These are phyloP conservation scores for Pyrenula aspistea DNA, from an alignment of 495 filamentous ascomycete genomes.

Conservation along the genomic window DNA sequence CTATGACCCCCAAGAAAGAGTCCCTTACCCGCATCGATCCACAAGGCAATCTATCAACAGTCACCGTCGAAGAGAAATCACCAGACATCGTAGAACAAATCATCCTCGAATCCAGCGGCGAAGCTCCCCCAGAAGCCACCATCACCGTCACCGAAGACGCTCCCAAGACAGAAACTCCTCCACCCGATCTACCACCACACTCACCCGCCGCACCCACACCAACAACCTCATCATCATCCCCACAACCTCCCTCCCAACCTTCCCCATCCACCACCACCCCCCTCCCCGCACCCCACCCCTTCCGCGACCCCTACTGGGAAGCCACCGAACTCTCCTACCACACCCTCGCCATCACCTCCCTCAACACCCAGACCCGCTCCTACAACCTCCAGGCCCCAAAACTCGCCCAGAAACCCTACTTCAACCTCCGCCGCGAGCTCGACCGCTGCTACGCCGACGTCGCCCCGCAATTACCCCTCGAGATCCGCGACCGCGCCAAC, in stretches of 20 bases:
- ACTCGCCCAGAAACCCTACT: slow-evolving; percentile 88
- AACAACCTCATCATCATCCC: not conserved
- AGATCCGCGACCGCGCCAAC: slow-evolving; percentile 58
- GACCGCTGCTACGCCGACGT: slow-evolving; percentile 72
- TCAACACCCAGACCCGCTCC: slow-evolving; percentile 71
- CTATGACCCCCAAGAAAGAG: slow-evolving; percentile 29
- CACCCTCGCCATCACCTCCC: slow-evolving; percentile 60
- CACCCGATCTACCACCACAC: not conserved
- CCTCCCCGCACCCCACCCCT: slow-evolving; percentile 27
- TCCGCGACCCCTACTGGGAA: slow-evolving; percentile 39
- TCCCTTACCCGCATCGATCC: slow-evolving; percentile 27
- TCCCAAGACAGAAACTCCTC: not conserved
- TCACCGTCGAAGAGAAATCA: slow-evolving; percentile 23
- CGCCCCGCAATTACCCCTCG: slow-evolving; percentile 58
- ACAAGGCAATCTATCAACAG: slow-evolving; percentile 27
- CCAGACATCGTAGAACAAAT: slow-evolving; percentile 3
- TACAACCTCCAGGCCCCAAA: slow-evolving; percentile 94
- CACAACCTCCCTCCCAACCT: not conserved
- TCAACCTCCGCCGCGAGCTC: slow-evolving; percentile 73
- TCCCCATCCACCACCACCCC: slow-evolving; percentile 5
- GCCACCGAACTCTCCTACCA: slow-evolving; percentile 64
- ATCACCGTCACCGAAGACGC: not conserved
- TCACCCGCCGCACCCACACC: not conserved
- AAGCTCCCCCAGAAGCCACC: not conserved
- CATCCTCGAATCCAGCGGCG: not conserved